Evolutionary conservation across 257 asterid species (phyloP).

Genomic region (Nyctanthes arbortristis): DNA sequence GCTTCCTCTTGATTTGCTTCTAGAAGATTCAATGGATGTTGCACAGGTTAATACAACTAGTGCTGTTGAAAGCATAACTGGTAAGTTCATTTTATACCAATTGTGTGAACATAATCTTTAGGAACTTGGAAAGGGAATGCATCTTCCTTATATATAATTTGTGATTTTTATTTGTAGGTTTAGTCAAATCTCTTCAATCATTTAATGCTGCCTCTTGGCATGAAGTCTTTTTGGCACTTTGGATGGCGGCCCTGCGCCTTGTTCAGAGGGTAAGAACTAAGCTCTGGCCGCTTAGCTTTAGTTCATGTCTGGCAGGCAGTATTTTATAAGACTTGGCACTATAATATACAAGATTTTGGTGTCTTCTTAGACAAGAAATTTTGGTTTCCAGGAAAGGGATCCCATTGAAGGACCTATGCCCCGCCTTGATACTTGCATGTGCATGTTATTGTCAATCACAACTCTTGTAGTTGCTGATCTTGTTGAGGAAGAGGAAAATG

Average conservation of each 20-base stretch:
- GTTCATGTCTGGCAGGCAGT: not conserved
- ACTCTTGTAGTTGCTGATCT: slow-evolving; percentile 90
- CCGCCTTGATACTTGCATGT: slow-evolving; percentile 84
- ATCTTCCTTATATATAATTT: slow-evolving; percentile 15
- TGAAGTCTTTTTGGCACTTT: slow-evolving; percentile 84
- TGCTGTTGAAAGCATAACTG: slow-evolving; percentile 84
- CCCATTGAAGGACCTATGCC: slow-evolving; percentile 99
- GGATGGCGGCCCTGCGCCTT: slow-evolving; percentile 96
- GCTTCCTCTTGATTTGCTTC: slow-evolving; percentile 91
- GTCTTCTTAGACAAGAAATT: not conserved
- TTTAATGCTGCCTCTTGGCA: slow-evolving; percentile 84
- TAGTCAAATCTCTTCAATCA: slow-evolving; percentile 88
- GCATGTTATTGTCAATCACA: slow-evolving; percentile 82
- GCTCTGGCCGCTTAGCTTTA: slow-evolving; percentile 11
- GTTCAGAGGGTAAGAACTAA: slow-evolving; percentile 82
- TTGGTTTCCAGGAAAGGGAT: slow-evolving; percentile 75
- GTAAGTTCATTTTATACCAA: slow-evolving; percentile 41
- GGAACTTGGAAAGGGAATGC: not conserved
- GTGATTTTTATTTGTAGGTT: slow-evolving; percentile 51
- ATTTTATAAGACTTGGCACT: not conserved
- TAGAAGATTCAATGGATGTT: slow-evolving; percentile 96
- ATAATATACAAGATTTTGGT: not conserved
- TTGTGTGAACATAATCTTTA: not conserved
- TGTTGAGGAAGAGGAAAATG: slow-evolving; percentile 81
- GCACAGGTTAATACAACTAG: slow-evolving; percentile 86